Percentiles rank a stretch among this genome's conserved stretches.
phyloP scores from a whole-genome alignment of 805 yeast species.

The Isabelozyma gotoi region DNA sequence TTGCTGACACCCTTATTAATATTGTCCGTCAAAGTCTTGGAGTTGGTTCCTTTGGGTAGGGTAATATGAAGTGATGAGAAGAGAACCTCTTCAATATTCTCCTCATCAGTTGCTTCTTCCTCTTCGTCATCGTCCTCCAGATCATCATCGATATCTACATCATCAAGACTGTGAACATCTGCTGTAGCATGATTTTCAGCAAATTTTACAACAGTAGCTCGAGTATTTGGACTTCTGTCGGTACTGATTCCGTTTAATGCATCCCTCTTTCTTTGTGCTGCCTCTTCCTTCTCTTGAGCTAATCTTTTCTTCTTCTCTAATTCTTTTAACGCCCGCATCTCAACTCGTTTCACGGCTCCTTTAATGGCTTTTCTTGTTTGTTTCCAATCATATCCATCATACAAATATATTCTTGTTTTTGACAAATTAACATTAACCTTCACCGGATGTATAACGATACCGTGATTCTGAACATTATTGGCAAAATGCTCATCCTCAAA shows the following conservation, averaged over 20 bases:
- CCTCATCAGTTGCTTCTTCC: slow-evolving; percentile 9
- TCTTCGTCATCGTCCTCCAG: neutral
- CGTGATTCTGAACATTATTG: neutral
- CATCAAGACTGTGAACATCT: neutral
- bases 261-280: neutral
- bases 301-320: slow-evolving; percentile 12
- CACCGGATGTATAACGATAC: slow-evolving; percentile 17
- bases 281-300: neutral
- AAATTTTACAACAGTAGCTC: slow-evolving; percentile 4
- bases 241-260: neutral
- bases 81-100: slow-evolving; percentile 45
- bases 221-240: neutral
- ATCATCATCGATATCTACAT: neutral
- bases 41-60: slow-evolving; percentile 47
- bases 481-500: slow-evolving; percentile 29
- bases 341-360: slow-evolving; percentile 64
- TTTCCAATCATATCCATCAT: slow-evolving; percentile 94
- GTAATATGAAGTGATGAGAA: slow-evolving; percentile 81
- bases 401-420: slow-evolving; percentile 48
- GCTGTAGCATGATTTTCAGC: slow-evolving; percentile 11
- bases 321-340: slow-evolving; percentile 43
- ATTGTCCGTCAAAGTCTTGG: slow-evolving; percentile 45
- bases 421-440: slow-evolving; percentile 33
- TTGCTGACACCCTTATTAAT: slow-evolving; percentile 48
- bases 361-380: slow-evolving; percentile 67